These are phyloP conservation scores for Kodamaea sagamina DNA, from an alignment of 805 yeast genomes.

Conservation along the genomic window DNA sequence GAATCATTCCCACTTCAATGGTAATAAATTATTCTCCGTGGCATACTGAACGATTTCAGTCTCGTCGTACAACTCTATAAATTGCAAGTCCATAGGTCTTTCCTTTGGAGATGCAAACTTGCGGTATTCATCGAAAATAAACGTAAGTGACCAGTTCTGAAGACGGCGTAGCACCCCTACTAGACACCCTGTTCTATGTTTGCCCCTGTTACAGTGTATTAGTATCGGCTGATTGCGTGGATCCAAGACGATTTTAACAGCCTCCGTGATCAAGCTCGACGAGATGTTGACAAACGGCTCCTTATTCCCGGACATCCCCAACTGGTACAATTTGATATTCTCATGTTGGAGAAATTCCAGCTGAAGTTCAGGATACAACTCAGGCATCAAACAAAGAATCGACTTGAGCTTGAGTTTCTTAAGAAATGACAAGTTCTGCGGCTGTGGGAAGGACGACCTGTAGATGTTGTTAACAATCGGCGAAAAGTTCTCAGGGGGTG, in stretches of 20 bases:
- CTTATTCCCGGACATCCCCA: slow-evolving; percentile 94
- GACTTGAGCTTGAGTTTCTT: slow-evolving; percentile 64
- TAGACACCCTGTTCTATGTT: slow-evolving; percentile 94
- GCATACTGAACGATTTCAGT: slow-evolving; percentile 60
- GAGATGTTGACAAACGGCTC: slow-evolving; percentile 85
- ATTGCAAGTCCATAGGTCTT: slow-evolving; percentile 92
- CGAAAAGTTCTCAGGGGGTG: slow-evolving; percentile 91
- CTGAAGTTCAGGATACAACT: slow-evolving; percentile 84
- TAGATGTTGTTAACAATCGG: slow-evolving; percentile 74
- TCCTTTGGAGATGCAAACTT: slow-evolving; percentile 94
- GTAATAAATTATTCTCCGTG: slow-evolving; percentile 55
- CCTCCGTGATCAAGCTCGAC: slow-evolving; percentile 69
- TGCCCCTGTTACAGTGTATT: slow-evolving; percentile 95
- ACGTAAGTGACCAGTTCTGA: slow-evolving; percentile 90
- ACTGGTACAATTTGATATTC: slow-evolving; percentile 72
- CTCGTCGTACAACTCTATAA: slow-evolving; percentile 86
- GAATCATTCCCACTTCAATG: slow-evolving; percentile 59
- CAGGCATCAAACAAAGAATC: slow-evolving; percentile 84
- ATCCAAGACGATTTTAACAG: slow-evolving; percentile 75
- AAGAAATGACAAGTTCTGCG: slow-evolving; percentile 76
- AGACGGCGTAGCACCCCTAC: slow-evolving; percentile 88
- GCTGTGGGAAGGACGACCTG: slow-evolving; percentile 86
- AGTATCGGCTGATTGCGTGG: slow-evolving; percentile 90
- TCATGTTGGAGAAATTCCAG: slow-evolving; percentile 59
- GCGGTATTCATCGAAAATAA: slow-evolving; percentile 94